These are phyloP conservation scores for Symbiotaphrina buchneri DNA, from an alignment of 495 filamentous ascomycete genomes.

Conservation along the genomic window DNA sequence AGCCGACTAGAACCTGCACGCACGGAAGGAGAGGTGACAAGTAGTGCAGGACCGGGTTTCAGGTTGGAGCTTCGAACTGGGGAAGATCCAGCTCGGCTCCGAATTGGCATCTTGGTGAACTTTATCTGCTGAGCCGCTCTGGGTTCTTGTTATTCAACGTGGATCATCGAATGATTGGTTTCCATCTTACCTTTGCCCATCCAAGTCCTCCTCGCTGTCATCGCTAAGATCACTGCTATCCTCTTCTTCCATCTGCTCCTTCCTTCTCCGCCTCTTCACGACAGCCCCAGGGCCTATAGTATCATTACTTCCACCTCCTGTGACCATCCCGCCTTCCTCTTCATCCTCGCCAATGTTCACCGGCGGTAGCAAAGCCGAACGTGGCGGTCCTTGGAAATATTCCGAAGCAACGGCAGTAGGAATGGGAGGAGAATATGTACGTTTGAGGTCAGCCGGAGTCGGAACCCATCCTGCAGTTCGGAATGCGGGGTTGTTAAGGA, in stretches of 20 bases:
- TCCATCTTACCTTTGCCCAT: conserved; percentile 16
- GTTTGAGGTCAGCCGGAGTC: conserved; percentile 54
- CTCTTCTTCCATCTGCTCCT: conserved; percentile 75
- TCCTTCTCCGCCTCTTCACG: conserved; percentile 26
- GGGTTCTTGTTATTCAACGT: background rate
- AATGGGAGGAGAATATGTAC: conserved; percentile 90
- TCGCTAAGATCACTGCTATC: conserved; percentile 94
- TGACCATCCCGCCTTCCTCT: conserved; percentile 64
- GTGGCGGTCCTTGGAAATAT: conserved; percentile 60
- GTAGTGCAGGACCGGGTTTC: conserved; percentile 16
- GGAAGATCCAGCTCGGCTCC: conserved; percentile 67
- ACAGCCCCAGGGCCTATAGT: conserved; percentile 40
- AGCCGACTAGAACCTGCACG: conserved; percentile 23
- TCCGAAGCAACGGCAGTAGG: conserved; percentile 76
- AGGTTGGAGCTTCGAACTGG: conserved; percentile 40
- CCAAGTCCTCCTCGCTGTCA: conserved; percentile 80
- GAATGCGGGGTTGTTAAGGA: conserved; percentile 87
- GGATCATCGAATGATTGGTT: background rate
- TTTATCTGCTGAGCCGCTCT: conserved; percentile 63
- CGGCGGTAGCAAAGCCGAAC: conserved; percentile 22
- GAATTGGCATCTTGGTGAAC: conserved; percentile 85
- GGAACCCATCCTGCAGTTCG: conserved; percentile 83
- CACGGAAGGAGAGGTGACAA: conserved; percentile 19
- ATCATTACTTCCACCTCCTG: conserved; percentile 47
- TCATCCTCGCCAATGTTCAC: conserved; percentile 47